A percentile compares a stretch with the other conserved stretches of the same genome.
Evolutionary conservation across 2,329 filamentous ascomycete species (phyloP).

Genomic region (Fusarium sp.): DNA sequence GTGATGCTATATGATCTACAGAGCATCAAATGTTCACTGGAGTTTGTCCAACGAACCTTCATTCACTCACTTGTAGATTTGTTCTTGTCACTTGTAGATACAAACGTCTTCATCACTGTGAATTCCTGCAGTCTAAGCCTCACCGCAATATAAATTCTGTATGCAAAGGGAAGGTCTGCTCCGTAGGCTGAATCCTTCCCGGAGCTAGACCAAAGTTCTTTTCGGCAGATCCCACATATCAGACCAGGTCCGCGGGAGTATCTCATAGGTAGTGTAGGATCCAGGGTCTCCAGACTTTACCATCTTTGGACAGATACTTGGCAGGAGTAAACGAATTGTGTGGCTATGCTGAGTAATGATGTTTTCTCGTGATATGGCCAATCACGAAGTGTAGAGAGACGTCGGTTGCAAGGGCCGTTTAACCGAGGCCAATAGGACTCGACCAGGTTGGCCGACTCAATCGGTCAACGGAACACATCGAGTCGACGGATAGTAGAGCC

Average conservation of each 20-base stretch:
- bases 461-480: too few relatives aligned
- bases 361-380: background rate
- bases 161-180: background rate
- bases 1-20: too few relatives aligned
- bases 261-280: too few relatives aligned
- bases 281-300: too few relatives aligned
- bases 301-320: too few relatives aligned
- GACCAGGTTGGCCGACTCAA: background rate
- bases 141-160: background rate
- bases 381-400: background rate
- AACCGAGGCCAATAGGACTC: background rate
- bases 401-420: background rate
- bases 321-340: too few relatives aligned
- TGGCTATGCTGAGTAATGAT: background rate
- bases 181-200: background rate
- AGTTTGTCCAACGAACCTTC: rapidly evolving
- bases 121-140: background rate
- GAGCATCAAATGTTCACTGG: too few relatives aligned
- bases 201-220: background rate
- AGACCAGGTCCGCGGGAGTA: background rate
- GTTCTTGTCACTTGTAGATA: background rate
- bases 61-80: too few relatives aligned
- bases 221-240: background rate
- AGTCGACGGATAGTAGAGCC: too few relatives aligned
- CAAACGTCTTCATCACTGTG: background rate